Evolutionary conservation across 1,139 yeast genomes (phyloP).

Genomic region (Lodderomyces jiufengensis): DNA sequence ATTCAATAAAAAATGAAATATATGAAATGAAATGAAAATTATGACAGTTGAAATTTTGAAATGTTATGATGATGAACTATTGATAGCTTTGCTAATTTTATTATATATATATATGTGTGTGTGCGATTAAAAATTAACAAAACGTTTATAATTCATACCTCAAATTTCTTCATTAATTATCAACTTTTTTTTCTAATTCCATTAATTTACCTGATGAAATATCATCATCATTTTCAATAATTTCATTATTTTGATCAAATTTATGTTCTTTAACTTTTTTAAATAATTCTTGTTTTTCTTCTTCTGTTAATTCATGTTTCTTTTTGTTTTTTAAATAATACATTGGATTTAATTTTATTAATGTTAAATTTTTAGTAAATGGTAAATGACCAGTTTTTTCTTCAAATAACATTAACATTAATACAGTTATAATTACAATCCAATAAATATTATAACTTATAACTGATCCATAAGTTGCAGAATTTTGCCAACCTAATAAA

Average conservation of each 20-base stretch:
- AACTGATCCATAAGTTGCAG: conserved; percentile 84
- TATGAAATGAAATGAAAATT: background rate
- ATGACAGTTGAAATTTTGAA: no score
- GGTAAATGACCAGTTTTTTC: conserved; percentile 52
- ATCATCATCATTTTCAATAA: conserved; percentile 5
- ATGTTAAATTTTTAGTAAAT: conserved; percentile 44
- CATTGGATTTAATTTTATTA: conserved; percentile 65
- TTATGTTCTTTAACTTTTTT: conserved; percentile 18
- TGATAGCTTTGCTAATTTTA: no score
- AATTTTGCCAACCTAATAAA: conserved; percentile 32
- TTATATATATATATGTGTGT: conserved; percentile 10
- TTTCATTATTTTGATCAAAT: conserved; percentile 7
- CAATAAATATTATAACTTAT: conserved; percentile 82
- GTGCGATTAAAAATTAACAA: conserved; percentile 3
- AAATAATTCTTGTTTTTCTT: conserved; percentile 55
- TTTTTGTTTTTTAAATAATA: conserved; percentile 67
- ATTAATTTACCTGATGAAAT: conserved; percentile 3
- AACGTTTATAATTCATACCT: no score
- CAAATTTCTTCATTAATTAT: conserved; percentile 1
- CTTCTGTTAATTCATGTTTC: conserved; percentile 53
- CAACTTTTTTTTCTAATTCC: conserved; percentile 3
- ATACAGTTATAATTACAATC: conserved; percentile 54
- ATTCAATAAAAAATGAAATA: no score
- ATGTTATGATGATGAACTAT: no score
- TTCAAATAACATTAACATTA: conserved; percentile 64